These are phyloP conservation scores for Ligustrum vulgare DNA, from an alignment of 257 asterid genomes.

Conservation along the genomic window DNA sequence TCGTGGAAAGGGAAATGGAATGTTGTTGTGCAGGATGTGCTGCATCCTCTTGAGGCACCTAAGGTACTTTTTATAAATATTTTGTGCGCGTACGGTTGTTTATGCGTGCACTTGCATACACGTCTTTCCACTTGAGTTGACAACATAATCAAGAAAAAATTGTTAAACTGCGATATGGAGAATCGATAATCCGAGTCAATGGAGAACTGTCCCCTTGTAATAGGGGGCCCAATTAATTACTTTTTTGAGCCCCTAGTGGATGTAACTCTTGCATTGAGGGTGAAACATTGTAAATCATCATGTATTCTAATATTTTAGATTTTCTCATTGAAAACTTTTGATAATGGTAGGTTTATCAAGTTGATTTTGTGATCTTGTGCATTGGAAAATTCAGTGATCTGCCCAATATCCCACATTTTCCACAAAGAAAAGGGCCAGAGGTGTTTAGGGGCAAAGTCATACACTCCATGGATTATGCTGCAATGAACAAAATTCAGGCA, in stretches of 20 bases:
- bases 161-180: too few species aligned
- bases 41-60: constrained; percentile 26
- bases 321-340: background rate
- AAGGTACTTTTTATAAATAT: constrained; percentile 26
- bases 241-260: too few species aligned
- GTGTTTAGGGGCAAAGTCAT: constrained; percentile 44
- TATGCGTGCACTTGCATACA: background rate
- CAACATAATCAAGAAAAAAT: too few species aligned
- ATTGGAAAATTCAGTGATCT: constrained; percentile 56
- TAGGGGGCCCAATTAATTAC: too few species aligned
- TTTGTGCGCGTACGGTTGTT: background rate
- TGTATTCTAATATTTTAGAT: background rate
- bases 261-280: too few species aligned
- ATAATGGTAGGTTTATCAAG: constrained; percentile 40
- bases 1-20: constrained; percentile 47
- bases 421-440: constrained; percentile 30
- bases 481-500: constrained; percentile 44
- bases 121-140: too few species aligned
- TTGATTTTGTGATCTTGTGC: constrained; percentile 62
- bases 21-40: constrained; percentile 39
- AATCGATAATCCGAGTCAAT: too few species aligned
- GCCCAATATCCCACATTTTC: constrained; percentile 48
- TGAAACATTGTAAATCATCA: too few species aligned
- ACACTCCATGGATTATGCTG: constrained; percentile 69
- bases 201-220: too few species aligned